phyloP scores from a whole-genome alignment of 2,329 filamentous ascomycete genomes.

The Delphinella strobiligena region DNA sequence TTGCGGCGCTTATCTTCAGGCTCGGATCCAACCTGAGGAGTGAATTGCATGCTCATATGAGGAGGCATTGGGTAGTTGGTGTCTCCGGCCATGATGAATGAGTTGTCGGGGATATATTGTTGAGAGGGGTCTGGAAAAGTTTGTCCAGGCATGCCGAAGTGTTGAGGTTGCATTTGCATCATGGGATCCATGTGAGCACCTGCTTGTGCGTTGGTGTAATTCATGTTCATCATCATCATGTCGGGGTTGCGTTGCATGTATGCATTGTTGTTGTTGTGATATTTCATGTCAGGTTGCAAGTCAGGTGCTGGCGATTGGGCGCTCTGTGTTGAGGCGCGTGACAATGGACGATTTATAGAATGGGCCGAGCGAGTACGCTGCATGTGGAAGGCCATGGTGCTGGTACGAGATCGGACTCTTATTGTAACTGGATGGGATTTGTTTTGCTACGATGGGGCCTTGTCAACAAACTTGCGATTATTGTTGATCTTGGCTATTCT shows the following conservation, averaged over 20 bases:
- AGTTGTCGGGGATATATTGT: constrained; percentile 7
- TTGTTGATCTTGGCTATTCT: neutral
- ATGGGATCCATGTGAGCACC: constrained; percentile 11
- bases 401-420: neutral
- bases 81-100: constrained; percentile 6
- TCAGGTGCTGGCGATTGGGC: constrained; percentile 12
- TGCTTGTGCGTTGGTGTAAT: constrained; percentile 9
- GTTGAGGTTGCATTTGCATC: constrained; percentile 10
- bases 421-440: constrained; percentile 55
- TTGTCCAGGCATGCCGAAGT: too few species aligned
- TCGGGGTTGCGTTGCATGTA: constrained; percentile 9
- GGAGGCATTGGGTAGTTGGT: constrained; percentile 3
- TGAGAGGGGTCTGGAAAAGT: constrained; percentile 4
- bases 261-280: constrained; percentile 8
- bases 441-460: neutral
- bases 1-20: constrained; percentile 38
- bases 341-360: constrained; percentile 11
- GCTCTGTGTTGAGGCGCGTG: constrained; percentile 11
- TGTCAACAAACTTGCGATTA: neutral
- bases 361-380: constrained; percentile 11
- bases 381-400: constrained; percentile 10
- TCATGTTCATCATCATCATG: constrained; percentile 6
- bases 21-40: constrained; percentile 6
- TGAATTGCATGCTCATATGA: constrained; percentile 2
- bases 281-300: constrained; percentile 10